These are phyloP conservation scores for Ustilago vetiveriae DNA, from an alignment of 1,284 basidiomycete genomes.

Conservation along the genomic window DNA sequence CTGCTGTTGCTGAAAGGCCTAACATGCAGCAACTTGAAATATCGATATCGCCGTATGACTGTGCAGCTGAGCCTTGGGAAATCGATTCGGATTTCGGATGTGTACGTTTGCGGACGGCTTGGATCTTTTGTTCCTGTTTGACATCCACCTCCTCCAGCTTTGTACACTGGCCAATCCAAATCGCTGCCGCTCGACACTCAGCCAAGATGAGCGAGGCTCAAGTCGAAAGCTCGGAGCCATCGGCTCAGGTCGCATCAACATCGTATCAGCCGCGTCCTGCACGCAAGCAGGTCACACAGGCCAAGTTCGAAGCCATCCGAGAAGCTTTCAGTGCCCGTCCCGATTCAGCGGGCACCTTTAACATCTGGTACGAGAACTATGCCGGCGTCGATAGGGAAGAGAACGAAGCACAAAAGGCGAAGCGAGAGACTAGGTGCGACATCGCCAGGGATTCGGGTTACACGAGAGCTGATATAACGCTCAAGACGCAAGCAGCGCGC, in stretches of 20 bases:
- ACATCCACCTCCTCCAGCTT: constrained; percentile 3
- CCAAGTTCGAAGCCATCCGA: constrained; percentile 60
- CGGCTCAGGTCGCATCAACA: constrained; percentile 26
- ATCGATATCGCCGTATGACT: no score
- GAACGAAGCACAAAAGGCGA: constrained; percentile 75
- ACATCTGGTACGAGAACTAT: constrained; percentile 99
- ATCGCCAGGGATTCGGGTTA: constrained; percentile 89
- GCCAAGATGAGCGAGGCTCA: constrained; percentile 28
- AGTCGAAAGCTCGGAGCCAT: constrained; percentile 2
- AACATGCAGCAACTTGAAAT: no score
- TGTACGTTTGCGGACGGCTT: background rate
- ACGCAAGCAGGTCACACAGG: constrained; percentile 58
- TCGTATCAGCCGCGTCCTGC: constrained; percentile 58
- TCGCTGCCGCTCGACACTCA: no score
- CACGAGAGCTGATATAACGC: constrained; percentile 70
- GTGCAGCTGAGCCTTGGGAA: no score
- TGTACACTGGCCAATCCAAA: no score
- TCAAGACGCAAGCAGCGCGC: constrained; percentile 28
- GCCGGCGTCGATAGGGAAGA: constrained; percentile 72
- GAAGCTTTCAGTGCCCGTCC: constrained; percentile 49
- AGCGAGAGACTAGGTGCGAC: constrained; percentile 88
- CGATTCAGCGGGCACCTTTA: constrained; percentile 68
- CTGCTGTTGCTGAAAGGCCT: no score
- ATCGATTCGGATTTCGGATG: constrained; percentile 12
- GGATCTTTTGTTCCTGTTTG: constrained; percentile 1